Base-by-base conservation (phyloP, 108 stramenopile species). In the Aurantiochytrium sp. region DNA sequence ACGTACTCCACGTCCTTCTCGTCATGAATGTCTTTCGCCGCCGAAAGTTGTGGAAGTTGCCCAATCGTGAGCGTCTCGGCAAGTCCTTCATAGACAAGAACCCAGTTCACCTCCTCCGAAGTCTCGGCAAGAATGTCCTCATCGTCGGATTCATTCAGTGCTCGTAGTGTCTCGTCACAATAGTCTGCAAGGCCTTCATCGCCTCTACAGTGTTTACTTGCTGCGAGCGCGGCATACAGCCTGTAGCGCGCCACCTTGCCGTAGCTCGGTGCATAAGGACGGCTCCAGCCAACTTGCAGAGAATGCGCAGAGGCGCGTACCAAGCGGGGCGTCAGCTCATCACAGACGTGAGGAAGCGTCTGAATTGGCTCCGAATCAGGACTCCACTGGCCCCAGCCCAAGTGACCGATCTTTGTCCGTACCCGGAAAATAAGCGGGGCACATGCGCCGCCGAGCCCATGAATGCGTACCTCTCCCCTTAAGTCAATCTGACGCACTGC, bases 301-400 rank as follows among this genome's bases (percentile, higher is more conserved):
- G 76, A 83, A 23, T 83, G 76, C 49, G 76, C 45, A 8, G 76
- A 53, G 12, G 49, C 49, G 51, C 45, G 28, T 12, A 25, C 76
- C 6, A 53, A 18, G 0, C 12, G 12, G 0, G 76, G 76, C 45
- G 45, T 53, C 45, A 35, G 12, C 12, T 83, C 49, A 6, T 47
- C 51, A 4, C 76, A 83, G 23, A 83, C 28, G 25, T 53, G 19
- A 6, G 76, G 76, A 12, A 83, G 23, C 18, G 76, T 83, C 51
- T 47, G 51, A 16, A 83, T 83, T 1, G 76, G 76, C 76, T 83
- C 76, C 16, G 76, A 83, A 43, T 47, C 51, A 6, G 45, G 49
- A 23, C 76, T 83, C 76, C 76, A 83, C 23, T 47, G 49, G 45
- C 76, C 76, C 76, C 76, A 83, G 51, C 76, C 76, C 12, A 53